Base-by-base conservation (phyloP, 2,329 filamentous ascomycete species). In the Epichloe sibirici region DNA sequence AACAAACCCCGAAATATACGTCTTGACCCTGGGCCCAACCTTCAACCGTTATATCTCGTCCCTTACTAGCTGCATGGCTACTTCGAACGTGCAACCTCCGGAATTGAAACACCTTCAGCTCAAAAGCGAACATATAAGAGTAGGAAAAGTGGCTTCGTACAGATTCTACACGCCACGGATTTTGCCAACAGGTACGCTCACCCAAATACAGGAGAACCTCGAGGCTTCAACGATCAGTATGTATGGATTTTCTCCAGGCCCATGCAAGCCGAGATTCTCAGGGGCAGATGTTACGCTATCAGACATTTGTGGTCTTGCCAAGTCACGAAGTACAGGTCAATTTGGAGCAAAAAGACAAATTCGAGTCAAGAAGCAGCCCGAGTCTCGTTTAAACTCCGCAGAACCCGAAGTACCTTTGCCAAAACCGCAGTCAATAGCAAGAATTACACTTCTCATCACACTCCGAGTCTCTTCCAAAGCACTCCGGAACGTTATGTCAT, bases 21-120 rank as follows among this genome's bases (percentile, higher is more conserved):
- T 59, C 9, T 54, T 70, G 43, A 70, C 68, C 2, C 53, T 70
- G 3, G 68, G 68, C 2, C 56, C 63, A 21, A 63, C 66, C 5
- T 71, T 69, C 51, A 69, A 64, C 42, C 64, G 68, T 23, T 69
- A 64, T 45, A 58, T 71, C 6, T 69, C 68, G 2, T 65, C 66
- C 4, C 59, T 69, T 59, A 70, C 68, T 5, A 63, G 63, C 4
- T 63, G 65, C 11, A 59, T 70, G 40, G 64, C 68, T 1, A 60
- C 61, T 2, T 54, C 65, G 2, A 58, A 56, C 21, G 53, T 67
- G 4, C 68, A 71, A 42, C 68, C 68, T 4, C 35, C 48, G 38
- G 59, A 66, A 45, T 51, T 70, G 28, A 56, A 56, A 5, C 64
- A 70, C 52, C 59, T 68, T n/a, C 62, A 68, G 45, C 57, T 71